phyloP scores from a whole-genome alignment of 495 filamentous ascomycete genomes.

The Xylaria intraflava region DNA sequence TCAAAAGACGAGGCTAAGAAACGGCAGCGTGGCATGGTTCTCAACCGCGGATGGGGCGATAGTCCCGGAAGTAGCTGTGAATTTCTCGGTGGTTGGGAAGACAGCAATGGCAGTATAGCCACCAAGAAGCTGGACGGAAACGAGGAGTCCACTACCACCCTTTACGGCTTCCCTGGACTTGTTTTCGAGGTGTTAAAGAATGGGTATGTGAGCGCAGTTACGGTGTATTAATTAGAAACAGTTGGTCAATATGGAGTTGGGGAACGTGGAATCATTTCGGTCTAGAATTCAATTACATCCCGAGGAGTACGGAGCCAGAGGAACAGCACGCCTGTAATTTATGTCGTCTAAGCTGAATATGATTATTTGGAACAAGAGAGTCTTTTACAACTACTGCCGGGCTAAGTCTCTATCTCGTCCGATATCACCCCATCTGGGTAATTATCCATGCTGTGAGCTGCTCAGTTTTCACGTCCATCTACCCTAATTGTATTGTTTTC shows the following conservation, averaged over 20 bases:
- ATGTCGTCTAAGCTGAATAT: too few relatives aligned
- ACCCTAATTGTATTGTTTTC: too few relatives aligned
- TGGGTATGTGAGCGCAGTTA: constrained; percentile 78
- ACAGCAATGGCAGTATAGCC: constrained; percentile 44
- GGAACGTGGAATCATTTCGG: background rate
- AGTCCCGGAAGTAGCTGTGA: constrained; percentile 88
- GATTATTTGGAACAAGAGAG: too few relatives aligned
- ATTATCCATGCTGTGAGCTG: too few relatives aligned
- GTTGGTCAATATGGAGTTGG: background rate
- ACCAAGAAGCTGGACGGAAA: constrained; percentile 43
- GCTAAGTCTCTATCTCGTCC: too few relatives aligned
- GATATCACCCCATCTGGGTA: too few relatives aligned
- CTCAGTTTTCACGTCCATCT: too few relatives aligned
- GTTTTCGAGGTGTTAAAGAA: constrained; percentile 96
- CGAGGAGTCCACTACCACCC: constrained; percentile 71
- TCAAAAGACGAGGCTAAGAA: constrained; percentile 54
- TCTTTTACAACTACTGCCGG: too few relatives aligned
- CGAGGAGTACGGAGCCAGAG: background rate
- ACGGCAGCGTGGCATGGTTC: constrained; percentile 71
- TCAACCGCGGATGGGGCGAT: constrained; percentile 86
- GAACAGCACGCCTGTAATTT: background rate
- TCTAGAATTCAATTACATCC: background rate
- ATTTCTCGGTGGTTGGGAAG: constrained; percentile 84
- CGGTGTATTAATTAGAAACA: constrained; percentile 56
- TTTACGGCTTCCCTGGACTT: constrained; percentile 90